Percentiles rank a stretch among this genome's conserved stretches.
phyloP scores from a whole-genome alignment of 495 filamentous ascomycete species.

The Thozetella sp. region DNA sequence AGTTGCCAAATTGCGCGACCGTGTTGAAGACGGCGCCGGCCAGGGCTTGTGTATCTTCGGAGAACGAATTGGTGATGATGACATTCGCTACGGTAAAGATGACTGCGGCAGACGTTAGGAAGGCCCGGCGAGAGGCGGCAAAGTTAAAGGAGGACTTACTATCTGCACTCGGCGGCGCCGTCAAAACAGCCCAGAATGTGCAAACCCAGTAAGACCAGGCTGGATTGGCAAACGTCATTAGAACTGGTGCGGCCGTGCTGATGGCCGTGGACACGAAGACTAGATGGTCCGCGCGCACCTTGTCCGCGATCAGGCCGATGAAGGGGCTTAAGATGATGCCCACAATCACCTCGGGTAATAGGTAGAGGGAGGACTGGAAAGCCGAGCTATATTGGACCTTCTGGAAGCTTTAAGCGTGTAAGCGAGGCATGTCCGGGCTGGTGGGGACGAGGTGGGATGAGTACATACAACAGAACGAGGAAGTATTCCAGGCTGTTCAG shows the following conservation, averaged over 20 bases:
- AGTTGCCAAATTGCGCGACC: slow-evolving; percentile 60
- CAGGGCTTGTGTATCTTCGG: slow-evolving; percentile 57
- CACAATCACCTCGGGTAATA: slow-evolving; percentile 57
- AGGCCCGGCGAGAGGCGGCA: slow-evolving; percentile 12
- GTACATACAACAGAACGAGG: slow-evolving; percentile 32
- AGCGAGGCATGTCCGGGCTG: background rate
- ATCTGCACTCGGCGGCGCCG: background rate
- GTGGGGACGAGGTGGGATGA: slow-evolving; percentile 4
- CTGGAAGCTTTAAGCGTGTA: slow-evolving; percentile 39
- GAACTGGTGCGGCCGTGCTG: slow-evolving; percentile 50
- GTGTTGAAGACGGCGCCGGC: slow-evolving; percentile 70
- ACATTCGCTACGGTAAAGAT: slow-evolving; percentile 68
- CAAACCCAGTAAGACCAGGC: slow-evolving; percentile 57
- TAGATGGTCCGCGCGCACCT: slow-evolving; percentile 48
- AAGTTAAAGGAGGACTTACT: slow-evolving; percentile 2
- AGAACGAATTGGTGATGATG: slow-evolving; percentile 60
- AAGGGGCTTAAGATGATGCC: slow-evolving; percentile 55
- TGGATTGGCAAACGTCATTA: slow-evolving; percentile 49
- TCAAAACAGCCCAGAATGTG: slow-evolving; percentile 36
- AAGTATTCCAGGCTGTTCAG: slow-evolving; percentile 47
- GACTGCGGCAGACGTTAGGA: slow-evolving; percentile 46
- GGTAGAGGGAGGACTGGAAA: slow-evolving; percentile 49
- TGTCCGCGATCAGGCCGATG: slow-evolving; percentile 56
- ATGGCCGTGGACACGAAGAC: slow-evolving; percentile 45
- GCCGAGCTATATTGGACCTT: slow-evolving; percentile 37